phyloP scores from a whole-genome alignment of 2,329 filamentous ascomycete species.

The Myriosclerotinia duriaeana region DNA sequence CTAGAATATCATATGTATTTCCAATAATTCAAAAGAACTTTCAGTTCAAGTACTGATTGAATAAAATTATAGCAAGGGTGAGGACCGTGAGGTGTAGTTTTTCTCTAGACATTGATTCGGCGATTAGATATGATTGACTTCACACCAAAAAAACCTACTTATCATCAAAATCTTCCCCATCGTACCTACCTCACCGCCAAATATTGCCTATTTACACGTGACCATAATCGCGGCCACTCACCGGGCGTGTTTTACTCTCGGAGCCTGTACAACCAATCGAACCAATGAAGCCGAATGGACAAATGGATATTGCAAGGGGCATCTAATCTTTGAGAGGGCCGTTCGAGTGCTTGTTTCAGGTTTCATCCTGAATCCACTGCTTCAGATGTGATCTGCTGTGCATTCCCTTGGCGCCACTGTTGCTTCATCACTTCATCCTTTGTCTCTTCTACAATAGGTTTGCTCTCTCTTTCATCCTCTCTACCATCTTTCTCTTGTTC shows the following conservation, averaged over 20 bases:
- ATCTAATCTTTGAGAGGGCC: slow-evolving; percentile 8
- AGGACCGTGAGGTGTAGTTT: not conserved
- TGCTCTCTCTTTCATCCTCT: slow-evolving; percentile 18
- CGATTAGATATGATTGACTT: not conserved
- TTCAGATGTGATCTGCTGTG: slow-evolving; percentile 22
- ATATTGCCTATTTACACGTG: slow-evolving; percentile 8
- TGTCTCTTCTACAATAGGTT: slow-evolving; percentile 7
- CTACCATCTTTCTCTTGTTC: not conserved
- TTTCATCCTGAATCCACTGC: slow-evolving; percentile 18
- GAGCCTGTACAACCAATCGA: not conserved
- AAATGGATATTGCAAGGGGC: not conserved
- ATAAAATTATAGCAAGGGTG: not conserved
- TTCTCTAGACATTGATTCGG: not conserved
- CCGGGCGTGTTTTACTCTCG: slow-evolving; percentile 10
- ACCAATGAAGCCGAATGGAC: slow-evolving; percentile 7
- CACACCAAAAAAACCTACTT: not conserved
- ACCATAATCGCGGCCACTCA: not conserved
- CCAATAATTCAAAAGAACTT: not conserved
- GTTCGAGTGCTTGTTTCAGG: slow-evolving; percentile 23
- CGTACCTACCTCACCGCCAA: not conserved
- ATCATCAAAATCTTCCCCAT: slow-evolving; percentile 10
- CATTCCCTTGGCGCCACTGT: slow-evolving; percentile 19
- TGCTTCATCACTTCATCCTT: slow-evolving; percentile 13
- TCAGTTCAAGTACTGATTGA: not conserved
- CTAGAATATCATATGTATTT: not conserved